Base-by-base conservation (phyloP, 163 green algal species). In the Dunaliella salina region DNA sequence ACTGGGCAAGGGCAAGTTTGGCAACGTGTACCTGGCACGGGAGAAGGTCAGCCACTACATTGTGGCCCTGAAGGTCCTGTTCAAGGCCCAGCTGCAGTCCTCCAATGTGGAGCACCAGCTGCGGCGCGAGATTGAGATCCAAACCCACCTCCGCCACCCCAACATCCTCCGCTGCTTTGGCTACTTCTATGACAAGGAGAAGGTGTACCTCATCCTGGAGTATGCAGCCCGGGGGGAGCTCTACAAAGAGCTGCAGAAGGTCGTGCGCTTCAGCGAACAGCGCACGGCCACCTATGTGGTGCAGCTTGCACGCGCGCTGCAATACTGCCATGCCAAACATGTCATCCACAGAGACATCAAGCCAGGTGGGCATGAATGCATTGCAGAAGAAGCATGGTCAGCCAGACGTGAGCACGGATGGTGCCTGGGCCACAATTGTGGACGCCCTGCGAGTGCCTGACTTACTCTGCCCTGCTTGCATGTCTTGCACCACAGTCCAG, bases 301-400 rank as follows among this genome's bases (percentile, higher is more conserved):
- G 35, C 93, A 91, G 33, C 91, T 98, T 82, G 91, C 95, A 24
- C 91, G 92, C 40, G 97, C 97, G 1, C 93, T 99, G 80, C 84
- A 93, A 22, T 99, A 99, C 91, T 98, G 96, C 92, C 97, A 99
- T 90, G 94, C 93, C 81, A 99, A 99, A 93, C 95, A 99, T 86
- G 96, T 99, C 33, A 99, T 99, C 87, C 97, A 99, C 91, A 89
- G 93, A n/a, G 96, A 98, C 90, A 97, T 98, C 92, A 99, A 99
- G 91, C 63, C 63, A 75, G 63, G 63, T 75, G 63, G 63, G 63
- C 11, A 8, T 50, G 40, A 3, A 8, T 50, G 3, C 4, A 50
- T 50, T 50, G 8, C 8, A 15, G 40, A 8, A 15, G 40, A 50
- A 50, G 8, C 40, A 8, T 50, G 40, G 40, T 50, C 40, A 50